Conservation (phyloP, 2,329 filamentous ascomycete genomes). For the Alternaria conjuncta region DNA sequence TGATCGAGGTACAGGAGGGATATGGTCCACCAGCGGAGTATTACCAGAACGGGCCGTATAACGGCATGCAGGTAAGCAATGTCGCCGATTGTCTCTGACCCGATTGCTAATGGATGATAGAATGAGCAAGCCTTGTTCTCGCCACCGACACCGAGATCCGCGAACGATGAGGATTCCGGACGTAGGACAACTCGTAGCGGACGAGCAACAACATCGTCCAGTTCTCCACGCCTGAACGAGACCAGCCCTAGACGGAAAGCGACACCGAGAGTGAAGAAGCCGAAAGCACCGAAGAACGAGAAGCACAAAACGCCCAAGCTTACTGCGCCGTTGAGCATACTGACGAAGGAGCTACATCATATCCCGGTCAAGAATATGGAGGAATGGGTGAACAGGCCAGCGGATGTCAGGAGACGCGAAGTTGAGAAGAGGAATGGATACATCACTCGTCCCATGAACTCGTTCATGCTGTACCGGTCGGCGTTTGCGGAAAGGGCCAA, state of each 20-base stretch:
- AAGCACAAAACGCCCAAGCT: slow-evolving; percentile 62
- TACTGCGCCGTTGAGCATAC: slow-evolving; percentile 70
- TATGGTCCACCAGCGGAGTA: slow-evolving; percentile 38
- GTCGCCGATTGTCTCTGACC: background rate
- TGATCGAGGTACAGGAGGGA: slow-evolving; percentile 38
- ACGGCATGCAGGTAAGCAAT: slow-evolving; percentile 34
- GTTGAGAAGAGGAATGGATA: slow-evolving; percentile 75
- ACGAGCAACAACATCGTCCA: slow-evolving; percentile 29
- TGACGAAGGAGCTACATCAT: slow-evolving; percentile 68
- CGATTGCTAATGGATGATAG: slow-evolving; percentile 29
- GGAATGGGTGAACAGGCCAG: slow-evolving; percentile 75
- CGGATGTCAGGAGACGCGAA: slow-evolving; percentile 70
- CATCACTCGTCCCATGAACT: slow-evolving; percentile 93
- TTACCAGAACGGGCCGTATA: slow-evolving; percentile 35
- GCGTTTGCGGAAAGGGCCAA: slow-evolving; percentile 89
- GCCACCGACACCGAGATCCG: slow-evolving; percentile 55
- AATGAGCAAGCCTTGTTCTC: slow-evolving; percentile 37
- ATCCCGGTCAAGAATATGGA: slow-evolving; percentile 79
- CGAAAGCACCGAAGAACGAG: slow-evolving; percentile 53
- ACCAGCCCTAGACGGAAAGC: slow-evolving; percentile 35
- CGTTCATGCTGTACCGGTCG: slow-evolving; percentile 96
- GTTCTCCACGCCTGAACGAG: slow-evolving; percentile 28
- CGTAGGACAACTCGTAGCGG: slow-evolving; percentile 49
- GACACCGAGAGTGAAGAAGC: slow-evolving; percentile 51
- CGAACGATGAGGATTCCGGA: slow-evolving; percentile 48